Evolutionary conservation across 192 early-diverging fungal genomes (phyloP), one percentile per base, ranked within the genome.

Genomic region (Kappamyces sp.): DNA sequence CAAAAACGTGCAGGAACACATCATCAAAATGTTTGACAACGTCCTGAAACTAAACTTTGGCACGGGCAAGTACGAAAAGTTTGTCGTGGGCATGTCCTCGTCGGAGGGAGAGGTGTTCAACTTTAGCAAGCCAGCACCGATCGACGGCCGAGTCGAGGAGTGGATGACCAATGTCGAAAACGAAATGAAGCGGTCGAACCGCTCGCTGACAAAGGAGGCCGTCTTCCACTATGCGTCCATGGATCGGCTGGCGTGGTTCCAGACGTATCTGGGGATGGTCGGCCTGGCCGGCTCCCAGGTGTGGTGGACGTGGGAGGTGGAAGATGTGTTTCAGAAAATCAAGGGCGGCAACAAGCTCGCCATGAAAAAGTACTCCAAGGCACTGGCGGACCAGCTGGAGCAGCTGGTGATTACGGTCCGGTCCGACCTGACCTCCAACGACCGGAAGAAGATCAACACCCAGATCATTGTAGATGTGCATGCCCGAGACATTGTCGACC

Each of bases 231-330:
- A 83, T 49, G 73, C 75, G 1, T 66, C 66, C 32, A 83, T 81
- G 77, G 70, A 77, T n/a, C 47, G 81, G 22, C 46, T 74, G 8
- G 63, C 65, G 4, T 83, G 81, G 81, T 65, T 83, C n/a, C 59
- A 61, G 33, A 45, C 61, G 1, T 79, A 83, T 54, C 78, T 79
- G 51, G 81, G 81, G 14, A 79, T 79, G 77, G 81, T 83, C 8
- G 70, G 69, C 3, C 61, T 83, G 2, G 77, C 76, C 38, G 76
- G 81, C 2, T 69, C 74, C n/a, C 81, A 83, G 52, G 81, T 83
- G 3, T 83, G 81, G 81, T 83, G 81, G 81, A 83, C 81, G 30
- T 83, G 80, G 77, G 81, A 83, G 50, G 81, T 82, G 0, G 80
- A 82, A 38, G 80, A 82, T 55, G 80, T 78, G 1, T 80, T 80